Conservation (phyloP, 352 stramenopile species). For the Pythium sukuiense region DNA sequence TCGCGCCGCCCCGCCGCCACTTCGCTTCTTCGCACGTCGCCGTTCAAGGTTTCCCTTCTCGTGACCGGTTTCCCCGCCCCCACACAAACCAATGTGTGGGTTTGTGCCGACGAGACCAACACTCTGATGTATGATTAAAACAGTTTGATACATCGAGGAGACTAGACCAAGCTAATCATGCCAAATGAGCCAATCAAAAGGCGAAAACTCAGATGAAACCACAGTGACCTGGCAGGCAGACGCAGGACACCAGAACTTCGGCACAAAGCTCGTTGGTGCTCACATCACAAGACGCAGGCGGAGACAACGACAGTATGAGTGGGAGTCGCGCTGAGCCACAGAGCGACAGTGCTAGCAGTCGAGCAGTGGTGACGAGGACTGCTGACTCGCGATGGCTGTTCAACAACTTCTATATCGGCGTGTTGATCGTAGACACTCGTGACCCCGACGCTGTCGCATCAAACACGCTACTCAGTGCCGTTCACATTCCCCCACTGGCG, state of each 20-base stretch:
- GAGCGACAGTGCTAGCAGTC: background rate
- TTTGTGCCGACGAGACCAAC: constrained; percentile 8
- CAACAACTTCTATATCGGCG: constrained; percentile 70
- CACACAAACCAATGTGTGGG: constrained; percentile 11
- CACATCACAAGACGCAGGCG: background rate
- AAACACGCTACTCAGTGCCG: constrained; percentile 49
- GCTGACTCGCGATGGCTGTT: constrained; percentile 70
- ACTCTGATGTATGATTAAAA: constrained; percentile 13
- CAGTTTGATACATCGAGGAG: constrained; percentile 8
- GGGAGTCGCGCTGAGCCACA: background rate
- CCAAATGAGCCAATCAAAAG: constrained; percentile 11
- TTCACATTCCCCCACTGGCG: constrained; percentile 45
- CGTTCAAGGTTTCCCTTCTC: constrained; percentile 24
- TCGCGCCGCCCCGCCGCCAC: constrained; percentile 5
- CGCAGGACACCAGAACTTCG: background rate
- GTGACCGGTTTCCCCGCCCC: constrained; percentile 1
- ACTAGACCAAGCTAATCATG: constrained; percentile 3
- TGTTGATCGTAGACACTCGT: constrained; percentile 62
- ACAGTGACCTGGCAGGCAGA: background rate
- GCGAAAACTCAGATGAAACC: constrained; percentile 4
- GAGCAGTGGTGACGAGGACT: constrained; percentile 6
- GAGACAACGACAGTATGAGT: background rate
- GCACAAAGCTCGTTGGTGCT: background rate
- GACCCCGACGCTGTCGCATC: constrained; percentile 26
- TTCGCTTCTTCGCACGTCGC: background rate